Evolutionary conservation across 2,329 filamentous ascomycete genomes (phyloP), one percentile per base, ranked within the genome.

Genomic region (Nemania bipapillata): DNA sequence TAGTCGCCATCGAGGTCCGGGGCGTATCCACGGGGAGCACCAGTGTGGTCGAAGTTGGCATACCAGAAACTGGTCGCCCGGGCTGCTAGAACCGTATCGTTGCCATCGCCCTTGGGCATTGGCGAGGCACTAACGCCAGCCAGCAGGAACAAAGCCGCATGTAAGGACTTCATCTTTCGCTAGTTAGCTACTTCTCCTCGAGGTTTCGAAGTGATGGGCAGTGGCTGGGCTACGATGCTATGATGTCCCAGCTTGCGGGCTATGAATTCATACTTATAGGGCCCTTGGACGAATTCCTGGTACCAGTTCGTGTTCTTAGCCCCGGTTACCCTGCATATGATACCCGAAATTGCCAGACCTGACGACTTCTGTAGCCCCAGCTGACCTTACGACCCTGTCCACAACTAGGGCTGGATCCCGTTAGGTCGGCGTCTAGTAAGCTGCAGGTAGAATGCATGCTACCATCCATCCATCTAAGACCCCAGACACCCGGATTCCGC

Each of bases 21-120:
- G 1, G 81, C 81, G 62, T 77, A 82, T 6, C 82, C 81, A 7
- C 81, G 77, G 17, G 77, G 62, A 0, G 74, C 24, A 1, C 76
- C 77, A 0, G 76, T 77, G 65, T 83, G 82, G 59, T 83, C 81
- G 73, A 84, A 77, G 60, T 81, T 80, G 40, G 81, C 74, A 72
- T 83, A 83, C 80, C 81, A 83, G 71, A 80, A 83, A 54, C 73
- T 76, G 24, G 69, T 70, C 7, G 71, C 71, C n/a, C 63, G 52
- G 20, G 66, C 42, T 4, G 66, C 66, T 24, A 69, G 32, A 20
- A 57, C 20, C n/a, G 69, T 67, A 22, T 52, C 61, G 20, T 65
- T 66, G 42, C 42, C 63, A 60, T 66, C 61, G 3, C 47, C 62
- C n/a, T 28, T 67, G 20, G 56, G 45, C 20, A 50, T 69, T n/a